Base-by-base conservation (phyloP, 345 rosid species). In the Salix suchowensis region DNA sequence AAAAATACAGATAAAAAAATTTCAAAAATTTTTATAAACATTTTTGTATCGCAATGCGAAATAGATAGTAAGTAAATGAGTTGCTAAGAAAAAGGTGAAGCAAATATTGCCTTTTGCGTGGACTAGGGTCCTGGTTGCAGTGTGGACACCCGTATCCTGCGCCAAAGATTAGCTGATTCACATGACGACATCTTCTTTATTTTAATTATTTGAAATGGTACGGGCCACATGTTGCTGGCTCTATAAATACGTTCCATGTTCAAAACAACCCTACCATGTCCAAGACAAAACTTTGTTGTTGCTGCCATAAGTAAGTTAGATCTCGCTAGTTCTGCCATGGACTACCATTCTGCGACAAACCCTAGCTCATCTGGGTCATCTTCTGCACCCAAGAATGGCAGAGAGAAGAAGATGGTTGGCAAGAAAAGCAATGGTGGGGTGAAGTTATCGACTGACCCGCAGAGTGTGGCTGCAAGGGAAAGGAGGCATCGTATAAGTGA, bases 391-490 rank as follows among this genome's bases (percentile, higher is more conserved):
- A 60, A 10, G 42, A 70, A 39, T 14, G 34, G 52, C 65, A 72
- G 67, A 61, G 74, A 80, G 75, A 86, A 84, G 74, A 80, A 42
- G 28, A 73, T 74, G 66, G 68, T 70, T 23, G 67, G 76, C 21
- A 77, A 65, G 39, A 73, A 46, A 19, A 48, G 34, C 75, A 74
- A 26, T 72, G 78, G 78, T 61, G 82, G 84, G 3, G 73, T 85
- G 40, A 88, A 74, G 85, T 85, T 94, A 32, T 94, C 98, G 16
- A 94, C 91, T 0, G 97, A 94, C 70, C 98, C 97, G 11, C 98
- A 94, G 67, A 92, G 97, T 61, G 91, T 94, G 76, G 98, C 97
- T 1, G 98, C 98, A 0, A 89, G 98, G 68, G 91, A 92, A 67
- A 83, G 97, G 84, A 80, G 98, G 60, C 98, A 92, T 72, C 82